These are phyloP conservation scores for Berberis vulgaris DNA, from an alignment of 164 flowering plant species.

Conservation along the genomic window DNA sequence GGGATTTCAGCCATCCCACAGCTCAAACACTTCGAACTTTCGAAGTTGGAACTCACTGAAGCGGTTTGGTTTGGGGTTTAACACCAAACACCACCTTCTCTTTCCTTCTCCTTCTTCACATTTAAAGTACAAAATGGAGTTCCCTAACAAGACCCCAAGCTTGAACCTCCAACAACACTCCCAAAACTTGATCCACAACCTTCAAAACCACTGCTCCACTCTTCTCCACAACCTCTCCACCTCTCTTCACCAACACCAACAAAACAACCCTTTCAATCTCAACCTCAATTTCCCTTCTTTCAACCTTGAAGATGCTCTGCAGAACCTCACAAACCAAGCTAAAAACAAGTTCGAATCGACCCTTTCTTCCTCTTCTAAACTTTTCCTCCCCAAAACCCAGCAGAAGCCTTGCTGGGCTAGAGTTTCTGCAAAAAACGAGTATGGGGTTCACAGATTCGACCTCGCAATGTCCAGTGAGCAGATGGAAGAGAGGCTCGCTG, in stretches of 20 bases:
- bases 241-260: not conserved
- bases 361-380: not conserved
- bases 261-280: not conserved
- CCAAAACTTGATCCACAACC: not conserved
- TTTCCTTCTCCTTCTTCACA: no score
- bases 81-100: no score
- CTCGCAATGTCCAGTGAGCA: not conserved
- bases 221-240: not conserved
- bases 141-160: no score
- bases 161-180: no score
- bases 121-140: no score
- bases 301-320: no score
- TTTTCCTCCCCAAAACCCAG: not conserved
- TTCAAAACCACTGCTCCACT: not conserved
- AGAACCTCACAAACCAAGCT: no score
- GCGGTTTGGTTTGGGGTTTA: no score
- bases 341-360: no score
- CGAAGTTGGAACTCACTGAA: no score
- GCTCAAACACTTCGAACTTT: no score
- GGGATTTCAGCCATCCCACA: no score
- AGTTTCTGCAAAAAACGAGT: not conserved
- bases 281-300: not conserved
- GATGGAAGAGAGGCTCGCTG: conserved; percentile 69
- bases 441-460: not conserved
- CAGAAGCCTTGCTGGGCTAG: not conserved